Conservation (phyloP, 352 stramenopile species). For the Thalassiosira mediterranea region DNA sequence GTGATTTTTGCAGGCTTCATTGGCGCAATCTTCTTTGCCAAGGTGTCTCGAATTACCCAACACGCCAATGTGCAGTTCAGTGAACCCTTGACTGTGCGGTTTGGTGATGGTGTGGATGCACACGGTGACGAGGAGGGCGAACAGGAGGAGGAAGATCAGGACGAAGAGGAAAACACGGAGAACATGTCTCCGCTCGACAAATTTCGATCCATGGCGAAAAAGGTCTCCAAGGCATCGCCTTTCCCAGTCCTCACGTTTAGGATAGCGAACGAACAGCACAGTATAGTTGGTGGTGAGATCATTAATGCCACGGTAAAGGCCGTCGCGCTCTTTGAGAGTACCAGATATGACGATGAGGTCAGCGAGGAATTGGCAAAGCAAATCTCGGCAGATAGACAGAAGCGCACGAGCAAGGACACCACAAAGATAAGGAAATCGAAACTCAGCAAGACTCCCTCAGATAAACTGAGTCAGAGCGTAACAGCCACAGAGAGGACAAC, state of each 20-base stretch:
- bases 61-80: slow-evolving; percentile 41
- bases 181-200: slow-evolving; percentile 11
- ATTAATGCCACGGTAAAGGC: slow-evolving; percentile 69
- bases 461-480: too few relatives aligned
- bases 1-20: slow-evolving; percentile 46
- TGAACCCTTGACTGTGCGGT: slow-evolving; percentile 27
- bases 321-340: slow-evolving; percentile 63
- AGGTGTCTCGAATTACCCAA: slow-evolving; percentile 42
- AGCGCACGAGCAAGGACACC: slow-evolving; percentile 4
- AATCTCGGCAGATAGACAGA: slow-evolving; percentile 24
- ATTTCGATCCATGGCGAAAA: slow-evolving; percentile 7
- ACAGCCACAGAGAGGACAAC: too few relatives aligned
- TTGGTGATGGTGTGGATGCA: slow-evolving; percentile 26
- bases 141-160: too few relatives aligned
- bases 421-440: too few relatives aligned
- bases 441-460: too few relatives aligned
- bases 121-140: slow-evolving; percentile 11
- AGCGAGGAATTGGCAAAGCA: slow-evolving; percentile 23
- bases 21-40: slow-evolving; percentile 49
- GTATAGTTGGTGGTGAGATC: slow-evolving; percentile 65
- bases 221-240: slow-evolving; percentile 14
- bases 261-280: slow-evolving; percentile 67
- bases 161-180: slow-evolving; percentile 20
- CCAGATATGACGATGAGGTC: slow-evolving; percentile 54
- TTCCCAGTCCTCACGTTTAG: slow-evolving; percentile 78